Evolutionary conservation across 1,139 yeast genomes (phyloP), one percentile per base, ranked within the genome.

Genomic region (Kazachstania sp.): DNA sequence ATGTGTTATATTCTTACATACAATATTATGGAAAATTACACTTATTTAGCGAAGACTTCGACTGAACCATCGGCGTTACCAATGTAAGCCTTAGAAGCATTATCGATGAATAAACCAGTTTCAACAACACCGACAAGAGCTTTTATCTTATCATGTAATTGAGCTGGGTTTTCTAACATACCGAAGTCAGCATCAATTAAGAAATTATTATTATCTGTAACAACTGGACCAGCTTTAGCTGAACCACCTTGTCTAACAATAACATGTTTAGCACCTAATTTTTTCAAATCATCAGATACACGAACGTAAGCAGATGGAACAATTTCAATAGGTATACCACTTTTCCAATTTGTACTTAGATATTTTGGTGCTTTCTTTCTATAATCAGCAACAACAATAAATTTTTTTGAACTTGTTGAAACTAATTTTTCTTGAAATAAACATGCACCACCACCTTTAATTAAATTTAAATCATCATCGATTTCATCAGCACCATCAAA

Each of bases 401-500:
- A 88, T 59, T 77, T 77, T 49, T 76, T 71, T 3, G 97, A 82
- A 51, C 90, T 80, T 45, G 79, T 74, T 11, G 97, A 96, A 15
- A 94, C 96, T 48, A 94, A 74, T 69, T 94, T 94, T 67, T 94
- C 99, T 70, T 92, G 98, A 71, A 94, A 84, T 54, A 88, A 73
- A 68, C 99, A 94, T 2, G 97, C 99, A 37, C 99, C 99, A 43
- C 99, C 99, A 54, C 99, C 99, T 69, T 94, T 94, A 66, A 94
- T 94, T 60, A 92, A 80, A 63, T 88, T 86, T 58, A 92, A 74
- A 18, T 74, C 63, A 7, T 78, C 63, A 64, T 92, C 98, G 48
- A 90, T 94, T 66, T 94, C 99, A 68, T 94, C 99, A 8, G 98
- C 98, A 39, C 99, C 99, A 66, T 94, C 99, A 64, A 94, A 92